These are phyloP conservation scores for Suillus tomentosus DNA, from an alignment of 768 basidiomycete species.

Conservation along the genomic window DNA sequence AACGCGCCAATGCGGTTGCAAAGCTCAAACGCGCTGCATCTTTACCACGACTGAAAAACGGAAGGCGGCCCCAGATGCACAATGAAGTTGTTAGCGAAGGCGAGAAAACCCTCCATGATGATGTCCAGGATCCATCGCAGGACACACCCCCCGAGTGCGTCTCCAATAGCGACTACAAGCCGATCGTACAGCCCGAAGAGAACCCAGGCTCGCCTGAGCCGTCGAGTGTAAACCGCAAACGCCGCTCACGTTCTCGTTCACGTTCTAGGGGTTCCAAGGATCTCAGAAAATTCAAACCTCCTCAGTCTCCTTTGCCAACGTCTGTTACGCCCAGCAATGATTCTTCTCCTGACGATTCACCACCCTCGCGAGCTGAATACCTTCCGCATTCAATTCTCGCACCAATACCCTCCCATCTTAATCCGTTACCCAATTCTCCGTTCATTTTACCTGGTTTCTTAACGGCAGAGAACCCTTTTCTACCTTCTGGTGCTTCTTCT, in stretches of 20 bases:
- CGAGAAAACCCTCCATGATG: slow-evolving; percentile 55
- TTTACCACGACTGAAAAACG: slow-evolving; percentile 89
- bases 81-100: slow-evolving; percentile 82
- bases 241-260: slow-evolving; percentile 72
- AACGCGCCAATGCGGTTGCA: slow-evolving; percentile 85
- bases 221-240: slow-evolving; percentile 49
- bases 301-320: slow-evolving; percentile 48
- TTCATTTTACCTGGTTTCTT: slow-evolving; percentile 49
- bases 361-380: slow-evolving; percentile 31
- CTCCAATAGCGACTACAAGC: slow-evolving; percentile 26
- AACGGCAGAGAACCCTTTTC: slow-evolving; percentile 54
- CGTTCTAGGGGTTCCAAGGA: slow-evolving; percentile 67
- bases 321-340: slow-evolving; percentile 55
- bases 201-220: slow-evolving; percentile 43
- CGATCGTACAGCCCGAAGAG: slow-evolving; percentile 31
- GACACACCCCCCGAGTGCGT: slow-evolving; percentile 15
- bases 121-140: slow-evolving; percentile 28
- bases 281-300: slow-evolving; percentile 57
- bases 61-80: slow-evolving; percentile 85
- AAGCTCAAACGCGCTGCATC: slow-evolving; percentile 92
- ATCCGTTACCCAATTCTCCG: slow-evolving; percentile 44
- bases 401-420: slow-evolving; percentile 60
- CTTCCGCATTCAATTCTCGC: slow-evolving; percentile 40
- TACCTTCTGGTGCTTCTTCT: slow-evolving; percentile 67
- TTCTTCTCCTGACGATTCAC: slow-evolving; percentile 67